phyloP scores from a whole-genome alignment of 257 asterid genomes.

The Ilex asprella region DNA sequence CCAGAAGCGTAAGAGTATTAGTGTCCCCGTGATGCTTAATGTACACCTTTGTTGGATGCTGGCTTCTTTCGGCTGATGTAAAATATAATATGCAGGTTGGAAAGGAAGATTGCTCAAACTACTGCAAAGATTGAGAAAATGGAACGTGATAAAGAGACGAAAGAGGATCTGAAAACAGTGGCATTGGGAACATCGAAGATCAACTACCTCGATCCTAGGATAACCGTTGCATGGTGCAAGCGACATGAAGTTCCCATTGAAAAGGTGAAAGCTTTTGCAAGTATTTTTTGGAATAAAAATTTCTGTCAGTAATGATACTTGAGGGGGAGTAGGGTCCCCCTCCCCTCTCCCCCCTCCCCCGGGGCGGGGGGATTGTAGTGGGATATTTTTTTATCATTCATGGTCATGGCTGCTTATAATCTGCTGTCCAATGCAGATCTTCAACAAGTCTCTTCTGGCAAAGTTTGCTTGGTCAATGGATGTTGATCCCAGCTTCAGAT shows the following conservation, averaged over 20 bases:
- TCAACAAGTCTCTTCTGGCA: constrained; percentile 87
- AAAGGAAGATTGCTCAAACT: constrained; percentile 75
- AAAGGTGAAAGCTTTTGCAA: constrained; percentile 44
- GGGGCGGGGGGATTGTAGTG: too few species aligned
- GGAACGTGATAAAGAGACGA: constrained; percentile 73
- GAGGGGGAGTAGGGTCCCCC: not conserved
- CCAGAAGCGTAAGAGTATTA: constrained; percentile 60
- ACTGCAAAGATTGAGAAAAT: constrained; percentile 62
- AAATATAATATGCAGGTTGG: constrained; percentile 44
- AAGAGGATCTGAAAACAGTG: constrained; percentile 82
- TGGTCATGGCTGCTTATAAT: not conserved
- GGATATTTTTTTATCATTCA: too few species aligned
- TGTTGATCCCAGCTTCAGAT: constrained; percentile 82
- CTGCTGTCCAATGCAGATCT: constrained; percentile 47
- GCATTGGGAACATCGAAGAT: constrained; percentile 97
- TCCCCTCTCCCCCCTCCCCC: not conserved
- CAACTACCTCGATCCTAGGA: constrained; percentile 98
- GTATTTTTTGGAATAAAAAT: not conserved
- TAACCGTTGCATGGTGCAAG: constrained; percentile 99
- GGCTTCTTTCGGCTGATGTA: constrained; percentile 16
- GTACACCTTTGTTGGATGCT: not conserved
- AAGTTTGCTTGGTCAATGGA: constrained; percentile 98
- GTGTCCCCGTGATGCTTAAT: constrained; percentile 10
- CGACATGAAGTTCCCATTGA: constrained; percentile 97
- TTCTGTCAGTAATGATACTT: not conserved